A percentile compares a stretch with the other conserved stretches of the same genome.
These are phyloP conservation scores for Termitomyces sp. DNA, from an alignment of 768 basidiomycete species.

Conservation along the genomic window DNA sequence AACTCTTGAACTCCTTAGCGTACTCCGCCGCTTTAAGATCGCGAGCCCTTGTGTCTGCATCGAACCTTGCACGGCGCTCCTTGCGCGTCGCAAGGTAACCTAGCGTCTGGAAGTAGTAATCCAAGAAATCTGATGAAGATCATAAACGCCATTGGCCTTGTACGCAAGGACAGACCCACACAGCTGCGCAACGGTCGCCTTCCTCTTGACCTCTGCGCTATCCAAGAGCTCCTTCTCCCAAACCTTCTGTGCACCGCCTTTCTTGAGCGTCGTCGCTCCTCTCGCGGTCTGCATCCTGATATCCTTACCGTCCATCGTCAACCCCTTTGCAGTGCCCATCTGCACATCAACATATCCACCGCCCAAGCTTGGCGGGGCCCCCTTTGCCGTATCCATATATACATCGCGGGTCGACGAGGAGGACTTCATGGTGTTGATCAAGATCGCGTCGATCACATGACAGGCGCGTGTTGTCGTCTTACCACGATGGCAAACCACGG, in stretches of 20 bases:
- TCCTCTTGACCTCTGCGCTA: constrained; percentile 85
- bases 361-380: constrained; percentile 28
- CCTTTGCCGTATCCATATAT: constrained; percentile 81
- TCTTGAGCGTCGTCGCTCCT: constrained; percentile 50
- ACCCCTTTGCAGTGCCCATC: constrained; percentile 76
- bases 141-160: neutral
- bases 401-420: constrained; percentile 55
- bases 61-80: constrained; percentile 79
- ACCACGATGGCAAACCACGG: constrained; percentile 11
- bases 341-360: constrained; percentile 41
- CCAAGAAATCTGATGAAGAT: constrained; percentile 77
- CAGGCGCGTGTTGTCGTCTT: constrained; percentile 3
- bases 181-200: constrained; percentile 95
- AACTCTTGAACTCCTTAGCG: constrained; percentile 83
- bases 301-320: constrained; percentile 43
- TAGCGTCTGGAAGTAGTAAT: constrained; percentile 96
- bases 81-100: constrained; percentile 87
- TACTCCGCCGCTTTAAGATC: constrained; percentile 54
- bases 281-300: constrained; percentile 69
- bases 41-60: constrained; percentile 74
- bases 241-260: constrained; percentile 56
- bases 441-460: constrained; percentile 18
- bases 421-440: constrained; percentile 11
- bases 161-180: constrained; percentile 52
- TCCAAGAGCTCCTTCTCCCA: constrained; percentile 89